Evolutionary conservation across 805 yeast genomes (phyloP), one percentile per base, ranked within the genome.

Genomic region (Wickerhamomyces alni): DNA sequence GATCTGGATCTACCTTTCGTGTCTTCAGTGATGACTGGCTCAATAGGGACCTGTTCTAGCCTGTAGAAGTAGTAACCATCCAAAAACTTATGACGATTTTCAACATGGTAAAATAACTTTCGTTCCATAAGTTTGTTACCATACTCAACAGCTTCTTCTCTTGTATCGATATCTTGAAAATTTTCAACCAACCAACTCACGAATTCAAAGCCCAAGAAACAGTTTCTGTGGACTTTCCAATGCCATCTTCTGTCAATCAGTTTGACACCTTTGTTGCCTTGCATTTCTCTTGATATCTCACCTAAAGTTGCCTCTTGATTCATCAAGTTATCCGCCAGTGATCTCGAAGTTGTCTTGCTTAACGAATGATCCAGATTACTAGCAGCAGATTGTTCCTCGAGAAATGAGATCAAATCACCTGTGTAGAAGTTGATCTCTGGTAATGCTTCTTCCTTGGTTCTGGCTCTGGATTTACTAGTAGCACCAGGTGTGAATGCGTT

Each of bases 41-140:
- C 38, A 22, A 13, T 17, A 3, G 29, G 24, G 12, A 22, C 29
- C 11, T 41, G 36, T 8, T 37, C 26, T n/a, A 89, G 59, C 50
- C 77, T 80, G 54, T 91, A 91, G 59, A 91, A 91, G 57, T 88
- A 91, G 54, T 93, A 89, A 0, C 99, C 99, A 62, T 91, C 95
- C 38, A 88, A 62, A 50, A 93, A 87, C 3, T 83, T 77, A 56
- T 91, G 97, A 26, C 91, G 72, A 33, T 76, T 69, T 44, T 84
- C 87, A 17, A 87, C 96, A 54, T 91, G 98, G n/a, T 60, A 67
- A 55, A 91, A 77, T 13, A 91, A 52, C 0, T 84, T 84, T 36
- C 67, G 67, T 8, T 76, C 72, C 94, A 87, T 85, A 32, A 91
- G 62, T 8, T 63, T 57, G 50, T 87, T 89, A 1, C 96, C 99